A percentile compares a stretch with the other conserved stretches of the same genome.
Evolutionary conservation across 345 rosid species (phyloP).

Genomic region (Lepidium africanum): DNA sequence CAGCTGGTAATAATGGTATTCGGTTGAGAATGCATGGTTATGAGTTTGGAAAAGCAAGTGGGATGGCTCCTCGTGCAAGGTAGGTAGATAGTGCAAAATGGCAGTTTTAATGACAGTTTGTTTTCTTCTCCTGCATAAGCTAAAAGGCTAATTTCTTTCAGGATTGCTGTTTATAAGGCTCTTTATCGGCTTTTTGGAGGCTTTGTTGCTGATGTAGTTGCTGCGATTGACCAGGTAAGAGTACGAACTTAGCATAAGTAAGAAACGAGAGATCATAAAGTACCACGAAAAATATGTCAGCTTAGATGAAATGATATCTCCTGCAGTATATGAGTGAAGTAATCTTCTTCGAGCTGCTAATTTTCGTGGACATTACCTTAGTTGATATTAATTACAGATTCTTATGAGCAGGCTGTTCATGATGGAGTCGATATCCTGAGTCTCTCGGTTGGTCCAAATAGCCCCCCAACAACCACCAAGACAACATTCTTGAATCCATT

Average conservation of each 20-base stretch:
- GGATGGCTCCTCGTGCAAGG: slow-evolving; percentile 99
- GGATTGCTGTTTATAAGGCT: slow-evolving; percentile 98
- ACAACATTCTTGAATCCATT: slow-evolving; percentile 91
- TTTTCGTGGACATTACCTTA: not conserved
- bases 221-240: slow-evolving; percentile 97
- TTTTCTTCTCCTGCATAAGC: not conserved
- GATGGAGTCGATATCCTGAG: slow-evolving; percentile 98
- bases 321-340: not conserved
- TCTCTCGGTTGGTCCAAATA: slow-evolving; percentile 92
- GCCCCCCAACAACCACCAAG: slow-evolving; percentile 85
- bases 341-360: not conserved
- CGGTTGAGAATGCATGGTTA: slow-evolving; percentile 84
- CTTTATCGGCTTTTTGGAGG: slow-evolving; percentile 98
- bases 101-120: not conserved
- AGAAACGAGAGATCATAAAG: not conserved
- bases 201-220: slow-evolving; percentile 96
- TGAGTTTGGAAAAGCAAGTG: slow-evolving; percentile 99
- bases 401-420: slow-evolving; percentile 76
- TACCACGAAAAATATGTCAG: not conserved
- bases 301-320: slow-evolving; percentile 2
- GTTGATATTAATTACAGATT: not conserved
- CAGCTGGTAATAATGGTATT: slow-evolving; percentile 98
- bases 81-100: slow-evolving; percentile 17
- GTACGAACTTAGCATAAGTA: not conserved
- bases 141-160: slow-evolving; percentile 22